These are phyloP conservation scores for Blastocystis sp. DNA, from an alignment of 352 stramenopile genomes.

Conservation along the genomic window DNA sequence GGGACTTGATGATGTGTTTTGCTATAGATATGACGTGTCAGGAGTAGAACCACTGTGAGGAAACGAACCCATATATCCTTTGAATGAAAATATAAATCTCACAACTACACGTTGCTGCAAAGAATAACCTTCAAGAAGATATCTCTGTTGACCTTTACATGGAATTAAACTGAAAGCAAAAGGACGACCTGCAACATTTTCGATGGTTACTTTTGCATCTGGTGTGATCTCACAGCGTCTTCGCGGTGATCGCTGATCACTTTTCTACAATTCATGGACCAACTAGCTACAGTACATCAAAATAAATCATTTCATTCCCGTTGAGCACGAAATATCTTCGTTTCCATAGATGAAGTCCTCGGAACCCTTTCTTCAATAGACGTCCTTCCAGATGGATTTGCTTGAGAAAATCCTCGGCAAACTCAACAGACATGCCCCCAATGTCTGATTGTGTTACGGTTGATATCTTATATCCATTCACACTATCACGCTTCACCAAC, in stretches of 20 bases:
- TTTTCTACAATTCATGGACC: background rate
- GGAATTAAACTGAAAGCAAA: conserved; percentile 15
- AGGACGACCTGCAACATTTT: conserved; percentile 8
- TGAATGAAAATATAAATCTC: background rate
- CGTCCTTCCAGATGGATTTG: conserved; percentile 8
- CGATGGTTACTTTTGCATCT: conserved; percentile 3
- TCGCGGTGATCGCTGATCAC: background rate
- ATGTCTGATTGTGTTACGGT: background rate
- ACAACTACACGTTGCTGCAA: background rate
- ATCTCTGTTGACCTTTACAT: background rate
- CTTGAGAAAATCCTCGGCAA: background rate
- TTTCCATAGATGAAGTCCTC: conserved; percentile 24
- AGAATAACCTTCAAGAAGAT: conserved; percentile 26
- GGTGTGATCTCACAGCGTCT: conserved; percentile 37
- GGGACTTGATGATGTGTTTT: background rate
- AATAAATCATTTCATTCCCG: conserved; percentile 1
- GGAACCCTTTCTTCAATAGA: conserved; percentile 42
- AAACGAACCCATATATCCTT: conserved; percentile 17
- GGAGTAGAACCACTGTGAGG: background rate
- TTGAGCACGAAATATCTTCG: conserved; percentile 1
- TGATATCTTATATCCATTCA: conserved; percentile 3
- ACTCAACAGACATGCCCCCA: background rate
- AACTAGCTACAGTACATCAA: background rate
- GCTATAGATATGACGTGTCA: background rate
- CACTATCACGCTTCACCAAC: background rate